These are phyloP conservation scores for Aspergillus asperescens DNA, from an alignment of 495 filamentous ascomycete species.

Conservation along the genomic window DNA sequence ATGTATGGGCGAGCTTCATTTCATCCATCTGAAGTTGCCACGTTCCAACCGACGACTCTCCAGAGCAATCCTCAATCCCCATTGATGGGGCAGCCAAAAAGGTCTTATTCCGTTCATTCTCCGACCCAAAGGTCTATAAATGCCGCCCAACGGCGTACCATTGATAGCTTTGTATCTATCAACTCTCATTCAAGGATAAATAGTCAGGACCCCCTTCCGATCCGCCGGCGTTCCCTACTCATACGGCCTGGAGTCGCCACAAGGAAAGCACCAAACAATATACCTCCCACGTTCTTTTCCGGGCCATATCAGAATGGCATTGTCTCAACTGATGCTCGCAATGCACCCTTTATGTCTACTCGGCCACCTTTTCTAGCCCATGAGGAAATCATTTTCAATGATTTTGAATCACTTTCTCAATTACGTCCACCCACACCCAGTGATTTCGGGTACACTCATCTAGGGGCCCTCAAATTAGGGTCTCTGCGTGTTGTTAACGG, in stretches of 20 bases:
- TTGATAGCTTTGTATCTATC: slow-evolving; percentile 31
- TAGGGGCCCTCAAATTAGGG: slow-evolving; percentile 45
- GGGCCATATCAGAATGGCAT: slow-evolving; percentile 25
- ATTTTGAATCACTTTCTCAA: slow-evolving; percentile 3
- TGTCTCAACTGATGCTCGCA: slow-evolving; percentile 6
- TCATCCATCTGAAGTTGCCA: slow-evolving; percentile 18
- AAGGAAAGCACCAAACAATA: slow-evolving; percentile 34
- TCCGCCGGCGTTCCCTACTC: slow-evolving; percentile 45
- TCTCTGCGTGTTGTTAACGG: slow-evolving; percentile 48
- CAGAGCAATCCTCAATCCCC: slow-evolving; percentile 13
- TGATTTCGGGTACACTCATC: slow-evolving; percentile 43
- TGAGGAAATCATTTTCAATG: slow-evolving; percentile 10
- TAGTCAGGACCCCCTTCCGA: slow-evolving; percentile 38
- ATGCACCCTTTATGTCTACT: slow-evolving; percentile 4
- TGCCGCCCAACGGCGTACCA: slow-evolving; percentile 21
- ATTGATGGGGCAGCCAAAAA: slow-evolving; percentile 20
- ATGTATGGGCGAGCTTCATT: slow-evolving; percentile 16
- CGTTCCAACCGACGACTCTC: slow-evolving; percentile 24
- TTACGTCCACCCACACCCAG: slow-evolving; percentile 37
- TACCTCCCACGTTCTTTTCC: slow-evolving; percentile 21
- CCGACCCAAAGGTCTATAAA: slow-evolving; percentile 23
- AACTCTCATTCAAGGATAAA: slow-evolving; percentile 37
- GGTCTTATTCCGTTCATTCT: slow-evolving; percentile 33
- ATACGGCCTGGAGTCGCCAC: slow-evolving; percentile 46
- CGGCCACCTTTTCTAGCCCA: slow-evolving; percentile 18